Conservation (phyloP, 176 grass and related monocot species). For the Aegilops bicornis region DNA sequence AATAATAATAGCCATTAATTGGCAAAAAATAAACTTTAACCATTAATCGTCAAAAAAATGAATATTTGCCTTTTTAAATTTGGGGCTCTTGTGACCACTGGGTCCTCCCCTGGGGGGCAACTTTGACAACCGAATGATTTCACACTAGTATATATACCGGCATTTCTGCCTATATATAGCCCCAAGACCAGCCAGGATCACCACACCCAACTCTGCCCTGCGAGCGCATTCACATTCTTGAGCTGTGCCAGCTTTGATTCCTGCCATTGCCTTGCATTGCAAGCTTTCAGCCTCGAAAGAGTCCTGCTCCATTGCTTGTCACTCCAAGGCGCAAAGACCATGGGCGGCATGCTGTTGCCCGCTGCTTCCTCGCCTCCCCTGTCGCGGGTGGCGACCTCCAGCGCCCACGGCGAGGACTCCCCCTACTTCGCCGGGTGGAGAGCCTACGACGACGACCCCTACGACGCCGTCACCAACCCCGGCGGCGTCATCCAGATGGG, state of each 20-base stretch:
- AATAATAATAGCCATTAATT: too few species aligned
- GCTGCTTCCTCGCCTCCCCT: slow-evolving; percentile 22
- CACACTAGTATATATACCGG: slow-evolving; percentile 28
- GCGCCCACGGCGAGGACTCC: slow-evolving; percentile 75
- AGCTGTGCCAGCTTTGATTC: neutral
- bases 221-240: neutral
- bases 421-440: slow-evolving; percentile 93
- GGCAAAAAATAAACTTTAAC: too few species aligned
- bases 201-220: neutral
- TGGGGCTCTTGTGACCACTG: too few species aligned
- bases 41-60: too few species aligned
- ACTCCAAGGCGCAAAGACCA: neutral
- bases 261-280: neutral
- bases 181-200: slow-evolving; percentile 25
- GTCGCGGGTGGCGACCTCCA: slow-evolving; percentile 59
- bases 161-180: slow-evolving; percentile 15
- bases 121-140: neutral
- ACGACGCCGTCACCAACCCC: slow-evolving; percentile 61
- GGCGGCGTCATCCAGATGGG: slow-evolving; percentile 89
- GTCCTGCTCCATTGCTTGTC: neutral
- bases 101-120: too few species aligned
- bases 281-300: neutral
- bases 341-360: slow-evolving; percentile 42
- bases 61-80: too few species aligned
- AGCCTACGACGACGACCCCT: slow-evolving; percentile 78